Evolutionary conservation across 2,329 filamentous ascomycete species (phyloP).

Genomic region (Knufia fluminis): DNA sequence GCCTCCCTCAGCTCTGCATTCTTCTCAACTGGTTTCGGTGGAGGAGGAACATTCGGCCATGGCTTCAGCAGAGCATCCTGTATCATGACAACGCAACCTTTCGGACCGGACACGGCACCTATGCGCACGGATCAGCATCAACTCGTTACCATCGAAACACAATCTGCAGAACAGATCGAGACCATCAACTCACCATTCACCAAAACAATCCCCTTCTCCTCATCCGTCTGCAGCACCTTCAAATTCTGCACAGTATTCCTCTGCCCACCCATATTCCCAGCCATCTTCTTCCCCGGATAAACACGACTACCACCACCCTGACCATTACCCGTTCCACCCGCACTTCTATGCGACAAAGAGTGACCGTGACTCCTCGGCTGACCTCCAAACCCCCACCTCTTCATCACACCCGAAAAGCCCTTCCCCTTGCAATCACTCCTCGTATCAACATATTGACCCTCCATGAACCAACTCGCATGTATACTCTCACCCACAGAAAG

Average conservation of each 20-base stretch:
- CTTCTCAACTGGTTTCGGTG: slow-evolving; percentile 11
- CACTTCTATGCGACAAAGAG: slow-evolving; percentile 83
- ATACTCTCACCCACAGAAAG: slow-evolving; percentile 66
- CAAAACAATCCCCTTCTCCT: slow-evolving; percentile 76
- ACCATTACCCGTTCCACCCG: slow-evolving; percentile 80
- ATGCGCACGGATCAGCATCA: slow-evolving; percentile 6
- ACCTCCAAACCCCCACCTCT: slow-evolving; percentile 80
- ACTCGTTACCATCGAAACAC: slow-evolving; percentile 1
- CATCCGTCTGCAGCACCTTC: slow-evolving; percentile 78
- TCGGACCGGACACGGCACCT: slow-evolving; percentile 74
- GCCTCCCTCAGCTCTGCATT: slow-evolving; percentile 12
- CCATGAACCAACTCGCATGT: slow-evolving; percentile 79
- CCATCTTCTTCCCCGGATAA: slow-evolving; percentile 94
- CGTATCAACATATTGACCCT: slow-evolving; percentile 85
- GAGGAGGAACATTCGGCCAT: slow-evolving; percentile 47
- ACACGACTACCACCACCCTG: slow-evolving; percentile 91
- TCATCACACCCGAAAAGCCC: slow-evolving; percentile 97
- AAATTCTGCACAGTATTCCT: slow-evolving; percentile 85
- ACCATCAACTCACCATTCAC: slow-evolving; percentile 61
- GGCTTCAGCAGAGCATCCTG: slow-evolving; percentile 88
- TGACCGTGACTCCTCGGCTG: slow-evolving; percentile 92
- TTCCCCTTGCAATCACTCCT: slow-evolving; percentile 71
- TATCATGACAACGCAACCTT: slow-evolving; percentile 73
- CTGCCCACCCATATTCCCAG: slow-evolving; percentile 87
- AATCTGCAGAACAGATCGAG: too few relatives aligned